Evolutionary conservation across 2,329 filamentous ascomycete genomes (phyloP).

Genomic region (Colletotrichum orchidophilum): DNA sequence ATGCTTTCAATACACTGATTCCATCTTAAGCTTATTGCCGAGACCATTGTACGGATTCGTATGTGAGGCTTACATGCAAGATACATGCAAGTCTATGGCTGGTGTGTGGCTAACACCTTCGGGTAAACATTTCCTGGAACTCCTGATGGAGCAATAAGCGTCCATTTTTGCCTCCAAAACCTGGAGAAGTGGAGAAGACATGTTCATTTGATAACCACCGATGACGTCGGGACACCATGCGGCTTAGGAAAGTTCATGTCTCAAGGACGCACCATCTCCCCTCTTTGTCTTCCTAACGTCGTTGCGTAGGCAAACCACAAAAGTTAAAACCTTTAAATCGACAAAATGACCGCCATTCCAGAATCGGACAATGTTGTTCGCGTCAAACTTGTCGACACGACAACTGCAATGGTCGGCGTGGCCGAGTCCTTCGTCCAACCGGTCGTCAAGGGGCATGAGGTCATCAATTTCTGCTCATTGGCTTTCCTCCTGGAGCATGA

Average conservation of each 20-base stretch:
- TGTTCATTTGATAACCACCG: neutral
- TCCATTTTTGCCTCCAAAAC: neutral
- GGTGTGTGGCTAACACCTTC: neutral
- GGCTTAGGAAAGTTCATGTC: neutral
- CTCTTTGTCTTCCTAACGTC: neutral
- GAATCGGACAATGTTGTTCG: conserved; percentile 29
- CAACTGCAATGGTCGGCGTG: conserved; percentile 28
- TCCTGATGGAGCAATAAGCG: neutral
- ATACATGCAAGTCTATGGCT: neutral
- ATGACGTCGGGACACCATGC: conserved; percentile 19
- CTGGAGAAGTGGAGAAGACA: conserved; percentile 16
- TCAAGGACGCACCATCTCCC: neutral
- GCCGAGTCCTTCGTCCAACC: conserved; percentile 32
- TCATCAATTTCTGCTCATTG: conserved; percentile 34
- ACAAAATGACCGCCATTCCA: conserved; percentile 19
- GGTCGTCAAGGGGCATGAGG: conserved; percentile 31
- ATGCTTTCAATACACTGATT: no score
- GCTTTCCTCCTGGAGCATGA: conserved; percentile 35
- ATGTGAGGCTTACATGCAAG: neutral
- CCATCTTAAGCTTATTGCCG: no score
- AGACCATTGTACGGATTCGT: neutral
- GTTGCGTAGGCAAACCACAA: neutral
- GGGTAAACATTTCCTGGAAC: conserved; percentile 13
- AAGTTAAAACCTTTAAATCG: neutral
- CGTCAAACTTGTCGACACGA: conserved; percentile 34